Evolutionary conservation across 257 asterid genomes (phyloP), one percentile per base, ranked within the genome.

Genomic region (Dorcoceras hygrometricum): DNA sequence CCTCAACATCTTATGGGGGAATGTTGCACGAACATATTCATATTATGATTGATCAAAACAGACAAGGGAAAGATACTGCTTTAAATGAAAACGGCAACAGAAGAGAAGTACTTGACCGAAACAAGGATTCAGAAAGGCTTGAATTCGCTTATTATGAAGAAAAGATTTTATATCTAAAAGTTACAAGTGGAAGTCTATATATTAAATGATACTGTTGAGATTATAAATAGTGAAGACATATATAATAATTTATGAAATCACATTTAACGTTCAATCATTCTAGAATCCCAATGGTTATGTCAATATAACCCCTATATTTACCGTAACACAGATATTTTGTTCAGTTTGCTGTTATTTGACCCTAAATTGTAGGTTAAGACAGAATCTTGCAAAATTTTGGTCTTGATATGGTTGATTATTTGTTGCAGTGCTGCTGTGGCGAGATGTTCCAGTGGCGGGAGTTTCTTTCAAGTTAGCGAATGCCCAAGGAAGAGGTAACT

Each of bases 401-500:
- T 65, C 53, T 50, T 62, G 61, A 77, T 59, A 27, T 23, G 67
- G 11, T 51, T 43, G 19, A n/a, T 66, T 67, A 18, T 68, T 73
- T 60, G 57, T 62, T 77, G 78, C 85, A 88, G 93, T 1, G 24
- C 76, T 61, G 69, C 73, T 39, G 82, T 70, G 71, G 78, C 77
- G 25, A 62, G 88, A 83, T 68, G 81, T 72, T 82, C 86, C 18
- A 68, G 75, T 36, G 61, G 81, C 74, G 83, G 81, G 68, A 77
- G 81, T 62, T 67, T 81, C 24, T 83, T 81, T 9, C 95, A 75
- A 73, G 82, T 73, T 66, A 83, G 75, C 57, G 91, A 88, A 36
- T 74, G 78, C 62, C 86, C 75, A n/a, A 67, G 84, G 62, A 90
- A 88, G 92, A 90, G 96, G 97, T 90, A 78, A 70, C 66, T 36